These are phyloP conservation scores for Cladorrhinum sp. DNA, from an alignment of 2,329 filamentous ascomycete genomes.

Conservation along the genomic window DNA sequence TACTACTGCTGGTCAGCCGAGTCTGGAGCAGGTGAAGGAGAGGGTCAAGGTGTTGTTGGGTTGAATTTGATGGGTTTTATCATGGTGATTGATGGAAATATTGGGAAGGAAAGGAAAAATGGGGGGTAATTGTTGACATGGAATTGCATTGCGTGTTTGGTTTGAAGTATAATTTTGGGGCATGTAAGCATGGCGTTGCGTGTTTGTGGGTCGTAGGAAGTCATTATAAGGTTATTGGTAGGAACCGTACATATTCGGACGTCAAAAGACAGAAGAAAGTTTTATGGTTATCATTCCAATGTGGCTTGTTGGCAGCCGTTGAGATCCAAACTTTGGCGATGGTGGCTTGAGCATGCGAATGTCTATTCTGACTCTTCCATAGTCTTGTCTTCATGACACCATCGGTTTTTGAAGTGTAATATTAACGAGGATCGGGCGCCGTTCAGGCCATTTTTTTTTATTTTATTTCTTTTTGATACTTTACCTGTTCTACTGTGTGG, in stretches of 20 bases:
- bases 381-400: too few species aligned
- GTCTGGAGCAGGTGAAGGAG: conserved; percentile 35
- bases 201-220: background rate
- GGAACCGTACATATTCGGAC: background rate
- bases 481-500: too few species aligned
- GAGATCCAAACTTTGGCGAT: background rate
- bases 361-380: too few species aligned
- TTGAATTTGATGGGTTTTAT: conserved; percentile 5
- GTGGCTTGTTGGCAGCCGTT: background rate
- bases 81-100: background rate
- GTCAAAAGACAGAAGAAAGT: background rate
- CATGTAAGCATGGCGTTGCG: background rate
- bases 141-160: background rate
- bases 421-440: too few species aligned
- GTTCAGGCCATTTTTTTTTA: too few species aligned
- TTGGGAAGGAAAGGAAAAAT: background rate
- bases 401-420: too few species aligned
- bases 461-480: too few species aligned
- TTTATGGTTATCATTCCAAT: background rate
- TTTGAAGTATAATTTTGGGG: background rate
- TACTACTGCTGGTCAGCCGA: conserved; percentile 39
- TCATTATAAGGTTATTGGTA: background rate
- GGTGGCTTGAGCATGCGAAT: background rate
- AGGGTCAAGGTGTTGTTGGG: conserved; percentile 28
- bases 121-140: background rate